Base-by-base conservation (phyloP, 176 grass and related monocot genomes). In the Saccharum spontaneum region DNA sequence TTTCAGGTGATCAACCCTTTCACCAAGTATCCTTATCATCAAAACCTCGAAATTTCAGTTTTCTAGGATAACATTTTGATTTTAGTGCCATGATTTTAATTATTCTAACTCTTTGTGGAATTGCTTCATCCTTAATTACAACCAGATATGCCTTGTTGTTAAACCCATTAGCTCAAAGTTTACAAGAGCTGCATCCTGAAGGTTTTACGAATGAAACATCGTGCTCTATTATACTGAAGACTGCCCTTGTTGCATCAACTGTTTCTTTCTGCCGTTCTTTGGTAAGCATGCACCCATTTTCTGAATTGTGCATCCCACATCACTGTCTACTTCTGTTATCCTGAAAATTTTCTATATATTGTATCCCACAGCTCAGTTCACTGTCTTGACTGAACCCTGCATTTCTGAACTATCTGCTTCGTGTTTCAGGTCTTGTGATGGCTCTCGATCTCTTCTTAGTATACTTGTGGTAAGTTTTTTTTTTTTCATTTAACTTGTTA, bases 191-290 rank as follows among this genome's bases (percentile, higher is more conserved):
- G 59, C 89, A 90, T 31, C 91, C 93, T 65, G 67, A 48, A 80
- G 77, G 80, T 36, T 79, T 87, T 40, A 67, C 87, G 46, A 89
- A 90, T 4, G 89, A 98, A 89, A 81, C 85, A 44, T 83, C 82
- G 5, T 78, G 8, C 20, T 65, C 80, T 62, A 14, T 98, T 68
- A 40, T 95, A 76, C 45, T 98, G 49, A 94, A 91, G 85, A 94
- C 89, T 34, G 30, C 38, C 74, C 89, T 98, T 40, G 93, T 98
- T 49, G 73, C 87, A 24, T 94, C 93, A 81, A 98, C 93, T 49
- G 89, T 94, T 98, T 98, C 84, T 2, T 98, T 88, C 61, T 98
- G 26, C 93, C 96, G 1, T 98, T 98, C 79, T 98, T 95, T 8
- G 93, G 96, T 98, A 90, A 9, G 89, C 10, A 69, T 73, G 46